Evolutionary conservation across 2,329 filamentous ascomycete genomes (phyloP).

Genomic region (Aureobasidium sp.): DNA sequence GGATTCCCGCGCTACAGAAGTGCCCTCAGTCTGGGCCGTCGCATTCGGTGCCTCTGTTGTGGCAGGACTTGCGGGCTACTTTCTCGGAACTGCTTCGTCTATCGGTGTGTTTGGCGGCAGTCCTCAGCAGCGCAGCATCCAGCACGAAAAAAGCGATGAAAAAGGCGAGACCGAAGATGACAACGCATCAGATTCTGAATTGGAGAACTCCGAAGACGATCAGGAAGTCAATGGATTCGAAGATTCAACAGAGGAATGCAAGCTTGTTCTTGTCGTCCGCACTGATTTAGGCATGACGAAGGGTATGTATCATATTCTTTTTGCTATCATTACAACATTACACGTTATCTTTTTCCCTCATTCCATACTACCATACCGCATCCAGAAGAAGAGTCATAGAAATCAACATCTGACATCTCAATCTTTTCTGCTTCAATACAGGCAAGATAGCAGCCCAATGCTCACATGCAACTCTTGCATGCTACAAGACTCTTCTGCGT

Average conservation of each 20-base stretch:
- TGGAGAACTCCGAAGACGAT: slow-evolving; percentile 34
- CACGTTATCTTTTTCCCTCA: slow-evolving; percentile 2
- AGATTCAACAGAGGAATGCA: slow-evolving; percentile 70
- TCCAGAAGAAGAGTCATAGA: too few relatives aligned
- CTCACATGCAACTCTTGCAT: slow-evolving; percentile 91
- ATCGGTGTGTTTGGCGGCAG: slow-evolving; percentile 60
- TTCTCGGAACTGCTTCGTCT: slow-evolving; percentile 56
- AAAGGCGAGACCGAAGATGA: slow-evolving; percentile 35
- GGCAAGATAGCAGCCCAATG: slow-evolving; percentile 97
- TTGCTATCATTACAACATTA: slow-evolving; percentile 9
- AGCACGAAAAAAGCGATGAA: slow-evolving; percentile 20
- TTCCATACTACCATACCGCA: not conserved
- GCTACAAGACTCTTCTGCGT: slow-evolving; percentile 75
- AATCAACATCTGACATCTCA: slow-evolving; percentile 1
- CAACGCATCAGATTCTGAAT: slow-evolving; percentile 21
- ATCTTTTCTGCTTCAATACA: slow-evolving; percentile 32
- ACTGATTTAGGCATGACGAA: slow-evolving; percentile 97
- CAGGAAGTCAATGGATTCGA: slow-evolving; percentile 42
- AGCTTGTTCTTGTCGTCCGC: slow-evolving; percentile 83
- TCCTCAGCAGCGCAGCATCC: slow-evolving; percentile 4
- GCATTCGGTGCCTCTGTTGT: slow-evolving; percentile 68
- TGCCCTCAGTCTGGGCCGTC: slow-evolving; percentile 52
- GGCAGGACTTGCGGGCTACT: slow-evolving; percentile 69
- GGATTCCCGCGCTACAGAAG: slow-evolving; percentile 22
- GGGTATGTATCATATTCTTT: slow-evolving; percentile 48